Evolutionary conservation across 2,329 filamentous ascomycete species (phyloP), one percentile per base, ranked within the genome.

Genomic region (Ascochyta viciae-villosae): DNA sequence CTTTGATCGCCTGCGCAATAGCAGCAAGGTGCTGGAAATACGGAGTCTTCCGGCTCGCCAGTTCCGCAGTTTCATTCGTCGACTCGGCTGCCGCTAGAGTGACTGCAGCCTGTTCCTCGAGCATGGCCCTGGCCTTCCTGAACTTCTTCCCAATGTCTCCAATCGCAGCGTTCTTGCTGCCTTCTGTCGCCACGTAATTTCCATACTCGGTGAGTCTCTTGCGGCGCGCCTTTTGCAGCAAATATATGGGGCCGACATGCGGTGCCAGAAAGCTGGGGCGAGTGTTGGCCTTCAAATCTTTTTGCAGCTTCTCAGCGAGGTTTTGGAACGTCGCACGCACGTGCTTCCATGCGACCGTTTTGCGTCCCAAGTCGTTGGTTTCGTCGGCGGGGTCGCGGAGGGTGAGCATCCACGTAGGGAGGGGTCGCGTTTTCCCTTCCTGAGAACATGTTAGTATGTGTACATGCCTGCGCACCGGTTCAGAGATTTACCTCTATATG

Each of bases 311-410:
- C 8, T 26, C 24, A 15, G 19, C 23, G 22, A 75, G 58, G 10
- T 34, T n/a, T 13, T 22, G 43, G 27, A 85, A 78, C 0, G 78
- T 81, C 12, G 52, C 57, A 56, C 82, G 77, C 15, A 87, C 64
- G 54, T 86, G 80, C 54, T 78, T 78, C 57, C 84, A 82, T 13
- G 77, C 77, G 50, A 77, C 73, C 40, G 74, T 78, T 49, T 78
- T 78, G 39, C 74, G 72, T 31, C 85, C 85, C 1, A 87, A 76
- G 64, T 88, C 83, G 66, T 86, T 86, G 64, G 77, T 77, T 19
- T 79, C 77, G 64, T 87, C 80, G 7, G 83, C 82, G 0, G 86
- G 86, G 62, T 88, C 85, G 69, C 86, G 84, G 13, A 88, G 74
- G 55, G 77, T 83, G 45, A 87, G 75, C 45, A 83, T 67, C 56